These are phyloP conservation scores for Gomphus sp. DNA, from an alignment of 1,284 basidiomycete genomes.

Conservation along the genomic window DNA sequence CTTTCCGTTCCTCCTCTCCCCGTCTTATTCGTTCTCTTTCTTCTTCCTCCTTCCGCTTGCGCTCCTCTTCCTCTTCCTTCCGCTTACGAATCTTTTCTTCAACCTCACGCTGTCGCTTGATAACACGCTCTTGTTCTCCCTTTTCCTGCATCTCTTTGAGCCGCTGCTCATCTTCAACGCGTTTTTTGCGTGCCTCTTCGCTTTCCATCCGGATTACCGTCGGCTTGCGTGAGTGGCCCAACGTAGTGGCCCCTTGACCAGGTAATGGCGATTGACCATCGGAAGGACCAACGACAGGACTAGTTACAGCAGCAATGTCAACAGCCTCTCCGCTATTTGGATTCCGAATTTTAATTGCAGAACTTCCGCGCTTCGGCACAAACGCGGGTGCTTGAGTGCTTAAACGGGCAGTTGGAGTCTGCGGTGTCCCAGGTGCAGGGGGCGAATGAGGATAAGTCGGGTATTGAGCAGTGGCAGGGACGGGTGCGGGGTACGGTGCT, in stretches of 20 bases:
- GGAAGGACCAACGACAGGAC: constrained; percentile 25
- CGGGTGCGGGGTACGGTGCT: constrained; percentile 4
- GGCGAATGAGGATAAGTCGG: constrained; percentile 11
- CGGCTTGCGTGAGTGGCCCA: constrained; percentile 23
- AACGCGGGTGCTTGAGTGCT: constrained; percentile 57
- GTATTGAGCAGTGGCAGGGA: not conserved
- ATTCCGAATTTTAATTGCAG: constrained; percentile 28
- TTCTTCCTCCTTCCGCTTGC: constrained; percentile 15
- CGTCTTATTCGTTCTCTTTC: constrained; percentile 16
- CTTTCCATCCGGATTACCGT: constrained; percentile 37
- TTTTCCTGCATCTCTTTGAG: constrained; percentile 20
- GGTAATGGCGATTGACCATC: constrained; percentile 35
- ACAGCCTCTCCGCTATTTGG: constrained; percentile 4
- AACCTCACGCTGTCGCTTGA: constrained; percentile 18
- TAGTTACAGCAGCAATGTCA: constrained; percentile 13
- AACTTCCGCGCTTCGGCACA: constrained; percentile 35
- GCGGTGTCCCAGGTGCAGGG: constrained; percentile 31
- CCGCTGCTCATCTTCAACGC: constrained; percentile 25
- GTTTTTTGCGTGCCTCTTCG: constrained; percentile 30
- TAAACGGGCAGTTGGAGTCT: constrained; percentile 31
- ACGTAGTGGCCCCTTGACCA: constrained; percentile 24
- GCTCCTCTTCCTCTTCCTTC: constrained; percentile 17
- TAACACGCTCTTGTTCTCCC: constrained; percentile 17
- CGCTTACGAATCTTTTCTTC: constrained; percentile 15
- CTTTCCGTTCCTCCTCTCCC: constrained; percentile 17